Percentiles rank a stretch among this genome's conserved stretches.
Evolutionary conservation across 139 green algal genomes (phyloP).

Genomic region (Coelastrella sp.): DNA sequence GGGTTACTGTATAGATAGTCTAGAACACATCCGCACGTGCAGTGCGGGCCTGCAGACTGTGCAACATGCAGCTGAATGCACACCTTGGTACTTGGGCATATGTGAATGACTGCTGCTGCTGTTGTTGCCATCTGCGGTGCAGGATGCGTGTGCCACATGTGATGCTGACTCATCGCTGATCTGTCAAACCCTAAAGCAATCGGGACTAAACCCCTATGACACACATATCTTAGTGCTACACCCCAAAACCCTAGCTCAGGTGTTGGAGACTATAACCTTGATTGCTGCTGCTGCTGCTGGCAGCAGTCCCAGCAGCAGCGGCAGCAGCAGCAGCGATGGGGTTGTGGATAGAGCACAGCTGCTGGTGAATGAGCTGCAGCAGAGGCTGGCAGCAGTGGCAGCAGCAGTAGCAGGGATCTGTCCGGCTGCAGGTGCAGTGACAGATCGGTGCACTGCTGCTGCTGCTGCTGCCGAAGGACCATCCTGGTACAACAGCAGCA

Average conservation of each 20-base stretch:
- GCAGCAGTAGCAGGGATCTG: background rate
- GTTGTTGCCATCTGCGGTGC: background rate
- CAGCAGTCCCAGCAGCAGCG: background rate
- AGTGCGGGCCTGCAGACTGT: too few species aligned
- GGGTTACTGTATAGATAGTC: too few species aligned
- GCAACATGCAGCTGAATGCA: background rate
- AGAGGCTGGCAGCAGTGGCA: background rate
- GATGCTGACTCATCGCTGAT: constrained; percentile 19
- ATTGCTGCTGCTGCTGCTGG: constrained; percentile 16
- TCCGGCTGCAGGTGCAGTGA: constrained; percentile 1
- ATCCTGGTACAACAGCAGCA: background rate
- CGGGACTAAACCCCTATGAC: background rate
- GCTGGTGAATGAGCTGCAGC: constrained; percentile 6
- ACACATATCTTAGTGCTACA: constrained; percentile 36
- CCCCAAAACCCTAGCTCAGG: constrained; percentile 26
- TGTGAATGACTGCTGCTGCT: background rate
- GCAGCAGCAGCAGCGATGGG: background rate
- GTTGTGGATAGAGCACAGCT: background rate
- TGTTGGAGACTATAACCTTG: constrained; percentile 6
- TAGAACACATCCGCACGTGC: too few species aligned
- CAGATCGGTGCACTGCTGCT: background rate
- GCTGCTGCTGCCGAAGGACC: background rate
- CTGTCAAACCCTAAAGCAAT: constrained; percentile 14
- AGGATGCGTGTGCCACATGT: constrained; percentile 40
- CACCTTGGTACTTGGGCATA: background rate